Conservation (phyloP, 768 basidiomycete species). For the Polyporus arcularius region DNA sequence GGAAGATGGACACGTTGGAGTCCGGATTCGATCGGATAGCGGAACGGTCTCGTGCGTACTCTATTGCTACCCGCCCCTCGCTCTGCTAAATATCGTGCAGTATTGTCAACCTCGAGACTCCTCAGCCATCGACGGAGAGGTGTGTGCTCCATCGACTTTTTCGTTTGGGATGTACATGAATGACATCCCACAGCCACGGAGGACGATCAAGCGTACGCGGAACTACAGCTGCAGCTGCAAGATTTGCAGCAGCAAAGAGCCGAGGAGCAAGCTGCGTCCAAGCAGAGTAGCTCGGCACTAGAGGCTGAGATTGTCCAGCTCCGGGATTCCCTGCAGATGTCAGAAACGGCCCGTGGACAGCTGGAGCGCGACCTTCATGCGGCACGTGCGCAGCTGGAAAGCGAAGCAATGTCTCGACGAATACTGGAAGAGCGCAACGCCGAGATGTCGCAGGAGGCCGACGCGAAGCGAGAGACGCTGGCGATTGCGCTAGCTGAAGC, state of each 20-base stretch:
- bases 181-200: constrained; percentile 54
- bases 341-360: constrained; percentile 46
- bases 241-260: constrained; percentile 55
- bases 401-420: constrained; percentile 58
- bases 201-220: constrained; percentile 73
- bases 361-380: constrained; percentile 69
- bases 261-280: constrained; percentile 56
- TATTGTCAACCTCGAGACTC: constrained; percentile 75
- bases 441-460: constrained; percentile 56
- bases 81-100: constrained; percentile 38
- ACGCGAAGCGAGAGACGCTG: constrained; percentile 54
- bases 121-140: constrained; percentile 69
- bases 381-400: constrained; percentile 62
- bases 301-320: constrained; percentile 61
- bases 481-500: constrained; percentile 65
- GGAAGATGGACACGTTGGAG: constrained; percentile 79
- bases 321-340: constrained; percentile 43
- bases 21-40: constrained; percentile 84
- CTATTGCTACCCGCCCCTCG: not conserved
- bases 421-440: constrained; percentile 65
- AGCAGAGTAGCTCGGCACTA: constrained; percentile 57
- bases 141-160: constrained; percentile 40
- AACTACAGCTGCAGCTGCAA: constrained; percentile 68
- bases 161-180: not conserved
- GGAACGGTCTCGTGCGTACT: constrained; percentile 71